These are phyloP conservation scores for Aspergillus sp. DNA, from an alignment of 2,329 filamentous ascomycete genomes.

Conservation along the genomic window DNA sequence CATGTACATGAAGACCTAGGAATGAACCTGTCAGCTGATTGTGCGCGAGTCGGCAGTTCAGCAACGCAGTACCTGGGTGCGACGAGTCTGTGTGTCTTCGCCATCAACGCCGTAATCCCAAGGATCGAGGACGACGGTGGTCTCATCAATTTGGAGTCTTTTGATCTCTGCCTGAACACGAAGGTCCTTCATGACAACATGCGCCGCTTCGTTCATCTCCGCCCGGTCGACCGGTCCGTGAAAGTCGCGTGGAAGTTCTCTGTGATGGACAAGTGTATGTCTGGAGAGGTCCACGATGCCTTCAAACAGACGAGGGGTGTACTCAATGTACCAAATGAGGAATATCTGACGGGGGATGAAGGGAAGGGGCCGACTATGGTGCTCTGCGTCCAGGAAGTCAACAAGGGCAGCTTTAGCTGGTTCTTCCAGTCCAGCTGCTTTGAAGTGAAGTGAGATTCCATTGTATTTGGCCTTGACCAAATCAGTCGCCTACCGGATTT, in stretches of 20 bases:
- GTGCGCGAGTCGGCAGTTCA: no score
- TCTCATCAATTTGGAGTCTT: background rate
- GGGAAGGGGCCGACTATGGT: background rate
- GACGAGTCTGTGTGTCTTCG: background rate
- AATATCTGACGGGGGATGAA: background rate
- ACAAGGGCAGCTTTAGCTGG: background rate
- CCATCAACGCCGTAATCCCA: conserved; percentile 8
- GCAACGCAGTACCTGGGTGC: no score
- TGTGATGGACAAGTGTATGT: background rate
- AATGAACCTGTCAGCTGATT: background rate
- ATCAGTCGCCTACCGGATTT: background rate
- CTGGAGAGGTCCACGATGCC: background rate
- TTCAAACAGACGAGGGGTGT: background rate
- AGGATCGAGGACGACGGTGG: conserved; percentile 5
- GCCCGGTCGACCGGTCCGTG: background rate
- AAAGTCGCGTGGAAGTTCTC: background rate
- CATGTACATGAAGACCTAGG: conserved; percentile 9
- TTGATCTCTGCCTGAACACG: background rate
- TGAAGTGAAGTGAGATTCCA: background rate
- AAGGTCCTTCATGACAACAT: background rate
- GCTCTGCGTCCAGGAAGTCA: background rate
- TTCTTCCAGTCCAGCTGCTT: background rate
- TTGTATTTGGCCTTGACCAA: background rate
- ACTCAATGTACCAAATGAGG: background rate
- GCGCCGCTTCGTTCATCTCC: background rate